Conservation (phyloP, 495 filamentous ascomycete species). For the Daldinia caldariorum region DNA sequence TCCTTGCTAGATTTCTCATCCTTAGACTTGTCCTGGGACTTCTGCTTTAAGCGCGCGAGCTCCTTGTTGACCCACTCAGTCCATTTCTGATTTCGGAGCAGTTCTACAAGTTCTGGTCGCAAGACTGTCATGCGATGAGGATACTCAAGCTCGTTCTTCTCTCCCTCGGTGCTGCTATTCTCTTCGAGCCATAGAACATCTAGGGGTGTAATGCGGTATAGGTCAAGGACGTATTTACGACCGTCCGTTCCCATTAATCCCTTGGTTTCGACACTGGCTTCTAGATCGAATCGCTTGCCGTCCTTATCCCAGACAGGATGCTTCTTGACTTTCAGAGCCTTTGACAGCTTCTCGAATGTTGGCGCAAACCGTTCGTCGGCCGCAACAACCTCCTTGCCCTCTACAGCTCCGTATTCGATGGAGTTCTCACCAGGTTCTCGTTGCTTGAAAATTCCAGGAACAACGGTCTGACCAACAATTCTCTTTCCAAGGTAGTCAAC, state of each 20-base stretch:
- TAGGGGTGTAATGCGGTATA: constrained; percentile 93
- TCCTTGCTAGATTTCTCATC: constrained; percentile 45
- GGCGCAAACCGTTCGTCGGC: constrained; percentile 84
- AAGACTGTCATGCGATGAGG: constrained; percentile 96
- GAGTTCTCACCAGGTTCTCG: constrained; percentile 96
- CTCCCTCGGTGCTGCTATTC: constrained; percentile 56
- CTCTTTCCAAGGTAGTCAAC: constrained; percentile 98
- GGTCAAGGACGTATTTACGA: constrained; percentile 93
- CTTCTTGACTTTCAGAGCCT: constrained; percentile 86
- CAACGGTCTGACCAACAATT: constrained; percentile 97
- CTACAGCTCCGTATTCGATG: constrained; percentile 98
- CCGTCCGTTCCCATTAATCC: constrained; percentile 97
- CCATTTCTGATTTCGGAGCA: constrained; percentile 84
- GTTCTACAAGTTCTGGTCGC: constrained; percentile 86
- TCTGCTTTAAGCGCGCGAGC: constrained; percentile 64
- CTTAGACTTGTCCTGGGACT: constrained; percentile 34
- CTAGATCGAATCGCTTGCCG: constrained; percentile 85
- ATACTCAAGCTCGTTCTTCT: constrained; percentile 67
- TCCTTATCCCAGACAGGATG: constrained; percentile 99
- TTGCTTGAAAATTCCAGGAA: constrained; percentile 99
- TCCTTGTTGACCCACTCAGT: constrained; percentile 83
- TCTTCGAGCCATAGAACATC: constrained; percentile 92
- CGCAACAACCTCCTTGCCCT: constrained; percentile 95
- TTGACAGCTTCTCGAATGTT: constrained; percentile 89
- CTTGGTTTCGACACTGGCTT: constrained; percentile 98